phyloP scores from a whole-genome alignment of 495 filamentous ascomycete species.

The Penicillium chermesinum region DNA sequence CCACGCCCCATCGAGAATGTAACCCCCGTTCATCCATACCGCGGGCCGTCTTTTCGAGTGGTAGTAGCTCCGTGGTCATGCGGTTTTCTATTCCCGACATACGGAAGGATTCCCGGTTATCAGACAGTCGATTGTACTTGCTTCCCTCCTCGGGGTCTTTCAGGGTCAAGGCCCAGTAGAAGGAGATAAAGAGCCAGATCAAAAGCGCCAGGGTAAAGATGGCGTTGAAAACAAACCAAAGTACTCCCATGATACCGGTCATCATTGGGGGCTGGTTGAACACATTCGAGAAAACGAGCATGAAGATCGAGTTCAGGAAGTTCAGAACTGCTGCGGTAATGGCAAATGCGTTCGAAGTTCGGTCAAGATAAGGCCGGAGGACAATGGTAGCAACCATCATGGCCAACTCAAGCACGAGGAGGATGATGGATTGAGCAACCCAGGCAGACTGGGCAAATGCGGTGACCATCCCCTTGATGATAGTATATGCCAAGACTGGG shows the following conservation, averaged over 20 bases:
- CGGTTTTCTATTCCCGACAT: conserved; percentile 70
- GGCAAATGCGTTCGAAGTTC: conserved; percentile 93
- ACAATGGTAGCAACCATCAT: conserved; percentile 74
- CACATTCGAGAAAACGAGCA: conserved; percentile 73
- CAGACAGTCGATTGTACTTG: conserved; percentile 88
- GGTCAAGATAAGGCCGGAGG: conserved; percentile 94
- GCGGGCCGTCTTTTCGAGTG: conserved; percentile 83
- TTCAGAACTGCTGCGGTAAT: conserved; percentile 83
- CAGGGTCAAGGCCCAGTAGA: conserved; percentile 71
- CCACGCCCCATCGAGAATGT: conserved; percentile 8
- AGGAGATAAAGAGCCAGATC: conserved; percentile 79
- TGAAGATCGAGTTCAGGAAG: conserved; percentile 82
- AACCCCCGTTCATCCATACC: conserved; percentile 48
- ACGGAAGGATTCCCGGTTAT: conserved; percentile 94
- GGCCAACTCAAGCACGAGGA: conserved; percentile 77
- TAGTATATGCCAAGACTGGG: conserved; percentile 68
- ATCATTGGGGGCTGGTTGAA: conserved; percentile 80
- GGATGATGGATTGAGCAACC: conserved; percentile 71
- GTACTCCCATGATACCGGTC: conserved; percentile 84
- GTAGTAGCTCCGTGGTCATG: conserved; percentile 85
- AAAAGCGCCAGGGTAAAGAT: conserved; percentile 82
- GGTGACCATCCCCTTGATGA: conserved; percentile 87
- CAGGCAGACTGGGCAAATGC: conserved; percentile 68
- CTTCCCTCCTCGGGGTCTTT: conserved; percentile 78
- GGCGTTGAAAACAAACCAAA: conserved; percentile 91